Base-by-base conservation (phyloP, 116 monocot species). In the Cymodocea nodosa region DNA sequence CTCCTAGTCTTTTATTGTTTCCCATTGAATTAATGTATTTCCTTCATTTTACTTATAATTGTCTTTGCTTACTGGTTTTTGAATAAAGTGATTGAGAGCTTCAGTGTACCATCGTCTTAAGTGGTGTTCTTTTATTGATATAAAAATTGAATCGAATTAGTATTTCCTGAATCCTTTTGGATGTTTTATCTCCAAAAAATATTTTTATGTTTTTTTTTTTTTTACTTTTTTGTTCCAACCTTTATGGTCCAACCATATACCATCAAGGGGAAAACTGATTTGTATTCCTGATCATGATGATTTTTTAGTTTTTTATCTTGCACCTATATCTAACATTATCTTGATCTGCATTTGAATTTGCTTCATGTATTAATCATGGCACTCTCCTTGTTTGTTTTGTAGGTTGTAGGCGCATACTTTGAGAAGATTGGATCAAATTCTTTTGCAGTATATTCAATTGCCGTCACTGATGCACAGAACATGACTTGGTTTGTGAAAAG, bases 351-450 rank as follows among this genome's bases (percentile, higher is more conserved):
- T 44, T 30, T 35, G 36, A 60, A 60, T 34, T 30, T 60, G 24
- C 6, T n/a, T 6, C 34, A 30, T 35, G 17, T 35, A 37, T 34
- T 60, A n/a, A 35, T 34, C 6, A 60, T 15, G 60, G 16, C 8
- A 35, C 35, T 30, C 36, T 62, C 18, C 44, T 64, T 19, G 44
- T 44, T 63, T 50, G 23, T 50, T 19, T 53, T 83, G 70, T 78
- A 98, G 98, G 92, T 98, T 80, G 77, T 86, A 64, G 98, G 98
- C 40, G 98, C 92, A 61, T 89, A 82, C 67, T 98, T 92, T 84
- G 92, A 92, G 75, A 84, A 89, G 72, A 50, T 74, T 50, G 78
- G 92, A 23, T 89, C 98, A 72, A 88, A 92, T 79, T 85, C 98
- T 62, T 98, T 98, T 75, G 92, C 92, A 65, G 98, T 98, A 65